Conservation (phyloP, 495 filamentous ascomycete species). For the Aspergillus steynii region DNA sequence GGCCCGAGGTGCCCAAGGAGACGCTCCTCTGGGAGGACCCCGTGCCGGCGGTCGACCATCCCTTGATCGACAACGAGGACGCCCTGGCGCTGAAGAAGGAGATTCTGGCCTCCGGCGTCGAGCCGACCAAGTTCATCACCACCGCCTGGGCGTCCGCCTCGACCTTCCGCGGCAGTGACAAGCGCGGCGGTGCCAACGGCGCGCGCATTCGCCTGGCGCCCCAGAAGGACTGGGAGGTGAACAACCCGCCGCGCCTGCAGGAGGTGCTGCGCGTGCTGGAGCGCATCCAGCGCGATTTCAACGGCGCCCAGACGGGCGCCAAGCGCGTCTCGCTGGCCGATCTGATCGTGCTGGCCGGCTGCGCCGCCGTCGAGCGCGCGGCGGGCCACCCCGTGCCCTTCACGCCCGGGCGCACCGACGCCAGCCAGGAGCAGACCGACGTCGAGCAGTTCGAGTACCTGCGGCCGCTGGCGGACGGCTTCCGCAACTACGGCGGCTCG, state of each 20-base stretch:
- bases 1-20: constrained; percentile 67
- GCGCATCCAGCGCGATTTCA: constrained; percentile 61
- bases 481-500: constrained; percentile 71
- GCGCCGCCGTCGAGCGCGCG: constrained; percentile 39
- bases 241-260: constrained; percentile 60
- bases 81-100: constrained; percentile 62
- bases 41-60: constrained; percentile 54
- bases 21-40: constrained; percentile 66
- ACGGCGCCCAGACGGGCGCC: constrained; percentile 42
- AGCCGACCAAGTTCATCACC: constrained; percentile 55
- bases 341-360: constrained; percentile 65
- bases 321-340: constrained; percentile 75
- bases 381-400: constrained; percentile 39
- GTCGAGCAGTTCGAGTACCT: constrained; percentile 60
- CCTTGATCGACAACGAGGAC: constrained; percentile 57
- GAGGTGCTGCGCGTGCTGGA: constrained; percentile 60
- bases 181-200: constrained; percentile 75
- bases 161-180: constrained; percentile 72
- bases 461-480: constrained; percentile 63
- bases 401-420: constrained; percentile 50
- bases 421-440: constrained; percentile 65
- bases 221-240: constrained; percentile 66
- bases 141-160: constrained; percentile 70
- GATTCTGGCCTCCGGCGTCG: constrained; percentile 58
- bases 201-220: constrained; percentile 71